These are phyloP conservation scores for Parastagonospora nodorum DNA, from an alignment of 2,329 filamentous ascomycete genomes.

Conservation along the genomic window DNA sequence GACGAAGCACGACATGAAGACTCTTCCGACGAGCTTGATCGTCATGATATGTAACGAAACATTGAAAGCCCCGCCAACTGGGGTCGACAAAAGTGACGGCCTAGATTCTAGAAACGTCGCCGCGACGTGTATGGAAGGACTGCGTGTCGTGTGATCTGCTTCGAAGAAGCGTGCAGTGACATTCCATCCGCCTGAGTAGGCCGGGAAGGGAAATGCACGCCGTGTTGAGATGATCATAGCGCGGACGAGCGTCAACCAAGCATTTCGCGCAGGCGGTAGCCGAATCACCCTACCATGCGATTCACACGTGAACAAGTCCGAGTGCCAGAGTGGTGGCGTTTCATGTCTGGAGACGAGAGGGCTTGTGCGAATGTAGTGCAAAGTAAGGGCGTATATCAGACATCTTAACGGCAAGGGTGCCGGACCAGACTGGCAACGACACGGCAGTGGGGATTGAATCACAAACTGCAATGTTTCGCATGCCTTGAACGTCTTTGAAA, in stretches of 20 bases:
- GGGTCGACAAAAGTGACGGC: too few relatives aligned
- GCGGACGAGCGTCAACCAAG: too few relatives aligned
- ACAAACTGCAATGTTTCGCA: not conserved
- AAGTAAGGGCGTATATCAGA: not conserved
- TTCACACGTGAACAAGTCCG: conserved; percentile 4
- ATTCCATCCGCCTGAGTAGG: not conserved
- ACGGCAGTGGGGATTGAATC: not conserved
- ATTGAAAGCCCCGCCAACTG: too few relatives aligned
- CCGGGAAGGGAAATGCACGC: not conserved
- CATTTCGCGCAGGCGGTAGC: not conserved
- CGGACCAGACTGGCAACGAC: not conserved
- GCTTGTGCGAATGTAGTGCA: not conserved
- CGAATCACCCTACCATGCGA: conserved; percentile 2
- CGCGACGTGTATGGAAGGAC: too few relatives aligned
- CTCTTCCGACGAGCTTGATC: not conserved
- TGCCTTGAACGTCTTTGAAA: not conserved
- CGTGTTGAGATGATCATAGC: not conserved
- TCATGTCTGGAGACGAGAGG: not conserved
- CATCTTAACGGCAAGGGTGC: not conserved
- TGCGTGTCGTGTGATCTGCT: too few relatives aligned
- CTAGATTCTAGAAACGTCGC: too few relatives aligned
- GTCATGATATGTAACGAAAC: not conserved
- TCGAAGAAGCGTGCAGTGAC: not conserved
- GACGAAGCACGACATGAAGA: not conserved
- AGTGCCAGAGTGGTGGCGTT: conserved; percentile 3